These are phyloP conservation scores for Closterium sp. DNA, from an alignment of 139 green algal species.

Conservation along the genomic window DNA sequence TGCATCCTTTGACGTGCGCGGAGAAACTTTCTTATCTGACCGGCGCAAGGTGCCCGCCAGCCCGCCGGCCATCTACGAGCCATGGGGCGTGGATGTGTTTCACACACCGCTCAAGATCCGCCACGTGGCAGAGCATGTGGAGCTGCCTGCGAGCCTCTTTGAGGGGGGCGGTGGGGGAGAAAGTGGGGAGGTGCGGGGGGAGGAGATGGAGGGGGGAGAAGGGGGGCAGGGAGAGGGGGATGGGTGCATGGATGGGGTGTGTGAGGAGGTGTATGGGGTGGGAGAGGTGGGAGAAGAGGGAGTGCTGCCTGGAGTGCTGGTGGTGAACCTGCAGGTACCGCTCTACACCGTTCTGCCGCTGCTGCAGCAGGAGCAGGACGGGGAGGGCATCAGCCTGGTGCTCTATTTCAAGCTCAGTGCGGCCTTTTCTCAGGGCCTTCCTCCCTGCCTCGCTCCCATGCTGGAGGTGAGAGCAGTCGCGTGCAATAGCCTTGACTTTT, in stretches of 20 bases:
- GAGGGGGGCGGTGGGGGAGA: not conserved
- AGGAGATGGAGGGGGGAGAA: not conserved
- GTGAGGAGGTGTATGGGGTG: not conserved
- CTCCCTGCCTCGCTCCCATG: not conserved
- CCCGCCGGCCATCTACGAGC: not conserved
- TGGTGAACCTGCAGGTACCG: slow-evolving; percentile 6
- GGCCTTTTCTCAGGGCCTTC: not conserved
- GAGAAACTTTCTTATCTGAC: slow-evolving; percentile 2
- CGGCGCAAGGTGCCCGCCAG: not conserved
- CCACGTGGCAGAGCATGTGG: not conserved
- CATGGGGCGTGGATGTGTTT: not conserved
- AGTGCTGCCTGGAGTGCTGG: not conserved
- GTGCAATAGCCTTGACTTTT: no score
- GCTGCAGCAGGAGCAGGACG: not conserved
- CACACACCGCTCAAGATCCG: not conserved
- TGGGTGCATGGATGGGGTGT: not conserved
- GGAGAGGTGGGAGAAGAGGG: not conserved
- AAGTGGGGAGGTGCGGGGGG: not conserved
- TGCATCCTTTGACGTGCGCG: slow-evolving; percentile 1
- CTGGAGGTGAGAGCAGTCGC: not conserved
- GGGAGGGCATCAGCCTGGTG: not conserved
- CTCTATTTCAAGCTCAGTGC: not conserved
- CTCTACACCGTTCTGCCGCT: not conserved
- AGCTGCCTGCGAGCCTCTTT: not conserved
- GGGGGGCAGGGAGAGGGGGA: not conserved